Evolutionary conservation across 306 rosid species (phyloP), one percentile per base, ranked within the genome.

Genomic region (Prunus kanzakura): DNA sequence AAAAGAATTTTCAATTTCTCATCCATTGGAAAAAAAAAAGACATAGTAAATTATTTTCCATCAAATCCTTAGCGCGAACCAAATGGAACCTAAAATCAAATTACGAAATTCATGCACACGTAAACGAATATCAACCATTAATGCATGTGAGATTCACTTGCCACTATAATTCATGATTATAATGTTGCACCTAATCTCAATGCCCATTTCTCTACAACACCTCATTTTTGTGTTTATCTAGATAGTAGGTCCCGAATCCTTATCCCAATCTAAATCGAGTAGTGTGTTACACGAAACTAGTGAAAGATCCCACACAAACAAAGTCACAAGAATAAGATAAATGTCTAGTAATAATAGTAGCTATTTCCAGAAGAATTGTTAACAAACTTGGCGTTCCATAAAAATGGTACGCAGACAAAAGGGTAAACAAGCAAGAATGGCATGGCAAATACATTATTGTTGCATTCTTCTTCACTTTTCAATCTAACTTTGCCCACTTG

Each of bases 231-330:
- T 38, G 43, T 38, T 38, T 38, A 38, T 7, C 43, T 38, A 38
- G 38, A 6, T 6, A 16, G 56, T 20, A 11, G 57, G 50, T 38
- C 43, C 43, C 43, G 1, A 38, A 6, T 47, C 72, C 18, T 23
- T 54, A 68, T 52, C 50, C 23, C 18, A 69, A 69, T 35, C 46
- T 14, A 16, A 68, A 14, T 46, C 22, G 11, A 25, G 64, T 55
- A 38, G 46, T 12, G 27, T n/a, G 52, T 71, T 71, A 55, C 51
- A 55, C 65, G 16, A 71, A 71, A 71, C 64, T 55, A 35, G 35
- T 71, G 65, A 32, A 35, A 20, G 32, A 30, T 32, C 13, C 38
- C 4, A 25, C 66, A 38, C 64, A 47, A 0, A 57, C 18, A 50
- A 38, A n/a, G 29, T 49, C 11, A 20, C 43, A 32, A 38, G 43